Conservation (phyloP, 768 basidiomycete species). For the Roridomyces roridus region DNA sequence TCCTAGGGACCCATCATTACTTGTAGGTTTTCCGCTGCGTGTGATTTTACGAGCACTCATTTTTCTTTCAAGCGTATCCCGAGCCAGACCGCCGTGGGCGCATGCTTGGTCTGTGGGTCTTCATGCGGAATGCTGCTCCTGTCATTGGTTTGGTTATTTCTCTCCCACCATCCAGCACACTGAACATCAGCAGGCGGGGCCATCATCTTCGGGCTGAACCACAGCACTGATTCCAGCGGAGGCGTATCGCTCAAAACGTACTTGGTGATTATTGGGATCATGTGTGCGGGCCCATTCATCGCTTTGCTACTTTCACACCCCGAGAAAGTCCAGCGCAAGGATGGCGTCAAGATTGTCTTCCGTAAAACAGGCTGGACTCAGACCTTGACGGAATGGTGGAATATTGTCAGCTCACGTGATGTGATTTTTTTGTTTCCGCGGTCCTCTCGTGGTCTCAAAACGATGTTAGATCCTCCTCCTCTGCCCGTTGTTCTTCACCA, state of each 20-base stretch:
- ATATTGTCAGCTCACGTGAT: slow-evolving; percentile 33
- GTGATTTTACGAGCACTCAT: not conserved
- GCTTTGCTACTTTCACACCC: slow-evolving; percentile 34
- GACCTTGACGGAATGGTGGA: slow-evolving; percentile 35
- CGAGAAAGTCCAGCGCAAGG: slow-evolving; percentile 37
- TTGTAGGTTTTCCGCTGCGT: slow-evolving; percentile 17
- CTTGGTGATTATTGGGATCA: slow-evolving; percentile 41
- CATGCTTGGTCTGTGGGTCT: slow-evolving; percentile 42
- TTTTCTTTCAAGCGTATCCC: slow-evolving; percentile 33
- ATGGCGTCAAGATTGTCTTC: slow-evolving; percentile 37
- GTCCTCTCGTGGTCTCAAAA: not conserved
- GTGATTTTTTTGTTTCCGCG: slow-evolving; percentile 6
- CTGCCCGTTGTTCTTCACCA: slow-evolving; percentile 40
- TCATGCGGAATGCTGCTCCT: slow-evolving; percentile 39
- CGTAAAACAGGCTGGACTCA: slow-evolving; percentile 33
- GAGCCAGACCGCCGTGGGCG: slow-evolving; percentile 39
- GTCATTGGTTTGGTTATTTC: slow-evolving; percentile 29
- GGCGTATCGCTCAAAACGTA: slow-evolving; percentile 40
- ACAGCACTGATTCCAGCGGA: slow-evolving; percentile 32
- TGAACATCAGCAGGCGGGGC: slow-evolving; percentile 29
- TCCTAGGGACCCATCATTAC: slow-evolving; percentile 42
- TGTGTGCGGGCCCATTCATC: slow-evolving; percentile 42
- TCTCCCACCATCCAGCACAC: not conserved
- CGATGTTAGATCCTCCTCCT: slow-evolving; percentile 34
- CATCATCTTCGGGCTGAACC: slow-evolving; percentile 39